Percentiles rank a stretch among this genome's conserved stretches.
Evolutionary conservation across 345 rosid species (phyloP).

Genomic region (Noccaea caerulescens): DNA sequence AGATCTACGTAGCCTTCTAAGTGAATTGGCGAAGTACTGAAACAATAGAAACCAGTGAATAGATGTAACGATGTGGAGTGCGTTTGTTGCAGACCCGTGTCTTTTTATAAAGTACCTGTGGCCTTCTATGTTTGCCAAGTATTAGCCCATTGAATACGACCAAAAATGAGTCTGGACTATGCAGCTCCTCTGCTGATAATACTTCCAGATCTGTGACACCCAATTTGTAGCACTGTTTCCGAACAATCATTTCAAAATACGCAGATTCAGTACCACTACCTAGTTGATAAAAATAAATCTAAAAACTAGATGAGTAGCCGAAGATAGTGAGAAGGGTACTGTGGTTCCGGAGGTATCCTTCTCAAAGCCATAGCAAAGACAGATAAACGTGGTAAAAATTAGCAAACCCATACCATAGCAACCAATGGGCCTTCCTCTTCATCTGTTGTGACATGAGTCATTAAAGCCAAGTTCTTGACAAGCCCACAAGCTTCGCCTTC

Average conservation of each 20-base stretch:
- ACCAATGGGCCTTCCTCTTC: conserved; percentile 88
- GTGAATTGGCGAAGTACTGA: conserved; percentile 67
- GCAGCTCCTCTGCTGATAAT: conserved; percentile 92
- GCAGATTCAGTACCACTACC: conserved; percentile 9
- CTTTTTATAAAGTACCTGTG: conserved; percentile 62
- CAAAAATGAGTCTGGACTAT: conserved; percentile 74
- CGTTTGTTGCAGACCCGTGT: conserved; percentile 6
- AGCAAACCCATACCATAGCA: conserved; percentile 59
- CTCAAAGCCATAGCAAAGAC: conserved; percentile 11
- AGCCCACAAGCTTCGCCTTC: conserved; percentile 98
- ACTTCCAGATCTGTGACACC: conserved; percentile 84
- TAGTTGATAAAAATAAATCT: background rate
- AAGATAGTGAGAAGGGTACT: background rate
- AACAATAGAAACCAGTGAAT: conserved; percentile 27
- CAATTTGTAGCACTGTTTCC: conserved; percentile 73
- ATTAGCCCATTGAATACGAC: conserved; percentile 88
- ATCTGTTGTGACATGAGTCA: conserved; percentile 98
- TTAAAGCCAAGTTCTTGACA: conserved; percentile 94
- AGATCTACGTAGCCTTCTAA: conserved; percentile 88
- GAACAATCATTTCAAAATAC: conserved; percentile 26
- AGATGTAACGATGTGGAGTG: conserved; percentile 19
- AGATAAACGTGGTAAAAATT: background rate
- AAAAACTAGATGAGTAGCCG: conserved; percentile 4
- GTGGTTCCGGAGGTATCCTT: conserved; percentile 7
- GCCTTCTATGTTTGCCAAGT: conserved; percentile 92